Evolutionary conservation across 2,329 filamentous ascomycete species (phyloP), one percentile per base, ranked within the genome.

Genomic region (Cladosporium austrohemisphaericum): DNA sequence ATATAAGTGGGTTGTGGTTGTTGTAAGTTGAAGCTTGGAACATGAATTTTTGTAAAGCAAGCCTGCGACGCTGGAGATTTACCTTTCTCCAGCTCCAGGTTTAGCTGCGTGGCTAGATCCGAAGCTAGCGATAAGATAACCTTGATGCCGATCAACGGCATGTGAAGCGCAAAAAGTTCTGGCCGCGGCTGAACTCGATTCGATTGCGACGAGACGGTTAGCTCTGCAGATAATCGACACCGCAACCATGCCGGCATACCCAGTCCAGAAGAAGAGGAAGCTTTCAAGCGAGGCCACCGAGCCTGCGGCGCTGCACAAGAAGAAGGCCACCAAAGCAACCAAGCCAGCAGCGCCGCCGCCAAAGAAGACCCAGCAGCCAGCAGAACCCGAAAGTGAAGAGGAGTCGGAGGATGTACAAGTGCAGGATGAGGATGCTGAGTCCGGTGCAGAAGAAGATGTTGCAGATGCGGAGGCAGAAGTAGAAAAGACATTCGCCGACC

Each of bases 401-500:
- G 57, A 61, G 4, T 58, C 56, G 5, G 63, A 66, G 20, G 56
- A 52, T 35, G 44, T 47, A 11, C 51, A 53, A 13, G 44, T 55
- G 29, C 49, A 54, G 22, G 50, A 48, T 4, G 54, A 55, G 23
- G 50, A 58, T 41, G 53, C 29, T 3, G 45, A 61, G 13, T 52
- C 52, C 33, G 56, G 59, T 43, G 52, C 61, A 56, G 23, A 57
- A 7, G 56, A 58, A 46, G 53, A 52, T 22, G 47, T 33, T 18
- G 56, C 59, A 33, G 57, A 65, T 53, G 44, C 59, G 14, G 58
- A 62, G 13, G 36, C 43, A 6, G 46, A 40, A 23, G 38, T 26
- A 11, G 46, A 50, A 20, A 85, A 84, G 69, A 81, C 81, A 0
- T 88, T 88, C 61, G 80, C 78, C 48, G 84, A 88, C 26, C 66